Base-by-base conservation (phyloP, 495 filamentous ascomycete species). In the Podospora pseudocomata region DNA sequence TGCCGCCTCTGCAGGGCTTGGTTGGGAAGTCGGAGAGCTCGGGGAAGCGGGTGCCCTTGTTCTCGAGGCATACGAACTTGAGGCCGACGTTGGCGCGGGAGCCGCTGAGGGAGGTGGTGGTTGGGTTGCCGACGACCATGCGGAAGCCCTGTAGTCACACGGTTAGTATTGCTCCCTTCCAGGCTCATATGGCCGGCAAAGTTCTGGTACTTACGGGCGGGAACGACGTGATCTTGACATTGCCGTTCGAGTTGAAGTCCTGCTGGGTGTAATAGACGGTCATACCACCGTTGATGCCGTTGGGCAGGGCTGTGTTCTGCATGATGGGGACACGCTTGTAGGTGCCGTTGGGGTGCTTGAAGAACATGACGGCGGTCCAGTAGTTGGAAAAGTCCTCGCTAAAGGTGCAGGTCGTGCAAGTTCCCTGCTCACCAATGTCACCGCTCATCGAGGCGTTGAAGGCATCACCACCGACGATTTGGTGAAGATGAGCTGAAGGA, bases 341-440 rank as follows among this genome's bases (percentile, higher is more conserved):
- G 49, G 77, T 79, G 55, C 82, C 83, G 71, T 85, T 85, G 68
- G 78, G 71, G 68, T 83, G 77, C 73, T 76, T 79, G 73, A 85
- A 84, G 76, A 81, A 86, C 77, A 85, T 76, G 15, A 78, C 78
- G 63, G 82, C 83, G 0, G 82, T 84, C 80, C 80, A 82, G 72
- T 82, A 82, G 72, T 82, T 81, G 64, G 79, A 82, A 63, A 84
- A 81, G 64, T 83, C 80, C 70, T 83, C 81, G 11, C 72, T 68
- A 69, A 81, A 80, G 19, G 76, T 78, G 68, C 80, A 81, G 26
- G 80, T 83, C 11, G 80, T 83, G 71, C 82, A 84, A 20, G 64
- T 78, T 7, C 73, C 80, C 63, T 77, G 68, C 70, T 76, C 76
- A 5, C 78, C 78, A n/a, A 83, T 75, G 59, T 83, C 82, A 23